Evolutionary conservation across 2,329 filamentous ascomycete species (phyloP).

Genomic region (Aureobasidium subglaciale): DNA sequence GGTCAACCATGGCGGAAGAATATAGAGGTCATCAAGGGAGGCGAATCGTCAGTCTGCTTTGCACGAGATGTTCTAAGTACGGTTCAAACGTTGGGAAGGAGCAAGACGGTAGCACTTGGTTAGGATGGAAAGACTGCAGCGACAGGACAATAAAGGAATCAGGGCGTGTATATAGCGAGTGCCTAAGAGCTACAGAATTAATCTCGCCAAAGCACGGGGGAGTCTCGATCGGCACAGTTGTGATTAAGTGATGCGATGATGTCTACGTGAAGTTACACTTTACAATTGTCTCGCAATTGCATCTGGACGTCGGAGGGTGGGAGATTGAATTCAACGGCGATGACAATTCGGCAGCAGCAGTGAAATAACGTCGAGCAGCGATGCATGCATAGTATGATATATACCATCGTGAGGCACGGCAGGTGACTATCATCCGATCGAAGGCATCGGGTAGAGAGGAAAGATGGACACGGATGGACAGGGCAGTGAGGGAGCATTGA

Average conservation of each 20-base stretch:
- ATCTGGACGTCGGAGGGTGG: not conserved
- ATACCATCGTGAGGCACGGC: too few relatives aligned
- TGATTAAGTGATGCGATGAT: not conserved
- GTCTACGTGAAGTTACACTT: not conserved
- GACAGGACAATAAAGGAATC: not conserved
- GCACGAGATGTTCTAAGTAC: not conserved
- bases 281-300: constrained; percentile 1
- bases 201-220: constrained; percentile 1
- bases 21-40: not conserved
- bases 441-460: not conserved
- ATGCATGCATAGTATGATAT: not conserved
- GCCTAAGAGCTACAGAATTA: not conserved
- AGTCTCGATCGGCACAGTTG: constrained; percentile 1
- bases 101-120: not conserved
- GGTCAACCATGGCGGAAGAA: not conserved
- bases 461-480: not conserved
- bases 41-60: not conserved
- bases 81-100: not conserved
- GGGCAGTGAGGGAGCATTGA: not conserved
- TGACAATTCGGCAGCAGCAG: not conserved
- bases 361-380: not conserved
- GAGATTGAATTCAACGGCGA: not conserved
- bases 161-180: not conserved
- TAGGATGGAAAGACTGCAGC: not conserved
- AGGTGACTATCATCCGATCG: not conserved